Percentiles rank a stretch among this genome's conserved stretches.
Conservation (phyloP, 2,329 filamentous ascomycete species). For the Calonectria naviculata region DNA sequence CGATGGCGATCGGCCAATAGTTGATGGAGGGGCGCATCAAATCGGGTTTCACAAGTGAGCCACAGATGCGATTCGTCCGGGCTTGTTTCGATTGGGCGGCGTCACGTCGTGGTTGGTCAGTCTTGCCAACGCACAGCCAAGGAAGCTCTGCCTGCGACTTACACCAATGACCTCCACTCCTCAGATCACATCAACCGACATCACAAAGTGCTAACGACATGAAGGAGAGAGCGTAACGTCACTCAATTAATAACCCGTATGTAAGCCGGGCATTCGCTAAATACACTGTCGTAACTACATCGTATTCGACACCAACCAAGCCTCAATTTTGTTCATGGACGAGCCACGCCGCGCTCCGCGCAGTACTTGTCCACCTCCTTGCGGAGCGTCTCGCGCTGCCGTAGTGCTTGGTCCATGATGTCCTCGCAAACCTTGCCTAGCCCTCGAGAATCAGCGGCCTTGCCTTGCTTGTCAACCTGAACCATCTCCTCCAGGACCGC, state of each 20-base stretch:
- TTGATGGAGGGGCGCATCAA: neutral
- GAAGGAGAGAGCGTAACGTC: neutral
- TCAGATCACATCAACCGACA: neutral
- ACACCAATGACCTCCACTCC: neutral
- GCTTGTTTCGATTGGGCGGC: neutral
- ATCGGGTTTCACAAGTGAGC: neutral
- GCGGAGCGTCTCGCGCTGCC: constrained; percentile 72
- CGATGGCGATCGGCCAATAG: neutral
- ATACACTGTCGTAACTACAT: neutral
- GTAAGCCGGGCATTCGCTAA: neutral
- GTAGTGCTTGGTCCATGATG: constrained; percentile 74
- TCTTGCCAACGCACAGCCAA: neutral
- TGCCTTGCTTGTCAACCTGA: constrained; percentile 58
- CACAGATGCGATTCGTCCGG: neutral
- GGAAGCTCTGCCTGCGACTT: neutral
- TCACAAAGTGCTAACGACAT: neutral
- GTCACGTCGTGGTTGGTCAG: neutral
- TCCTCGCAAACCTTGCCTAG: constrained; percentile 61
- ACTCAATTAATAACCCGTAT: neutral
- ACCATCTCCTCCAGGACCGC: constrained; percentile 80
- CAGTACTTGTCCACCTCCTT: constrained; percentile 85
- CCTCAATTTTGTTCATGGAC: constrained; percentile 8
- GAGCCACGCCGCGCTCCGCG: constrained; percentile 64
- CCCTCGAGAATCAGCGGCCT: constrained; percentile 45
- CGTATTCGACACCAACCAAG: neutral